Base-by-base conservation (phyloP, 345 rosid species). In the Syzygium grande region DNA sequence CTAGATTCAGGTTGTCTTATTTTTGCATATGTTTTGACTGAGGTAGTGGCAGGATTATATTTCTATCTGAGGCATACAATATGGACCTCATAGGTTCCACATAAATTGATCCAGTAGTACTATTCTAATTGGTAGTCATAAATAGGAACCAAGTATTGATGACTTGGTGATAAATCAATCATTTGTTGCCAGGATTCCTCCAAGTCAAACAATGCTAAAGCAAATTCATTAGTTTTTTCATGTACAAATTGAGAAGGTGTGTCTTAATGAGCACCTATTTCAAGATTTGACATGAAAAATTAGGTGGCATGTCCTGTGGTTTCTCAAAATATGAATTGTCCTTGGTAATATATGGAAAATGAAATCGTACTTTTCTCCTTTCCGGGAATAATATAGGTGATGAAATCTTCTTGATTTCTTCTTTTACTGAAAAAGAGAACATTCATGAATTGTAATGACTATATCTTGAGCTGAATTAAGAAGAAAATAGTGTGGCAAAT, bases 1-100 rank as follows among this genome's bases (percentile, higher is more conserved):
- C 88, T 97, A 86, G 98, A 95, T 90, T 95, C 98, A 93, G 99
- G 98, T 97, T 87, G 51, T 87, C 88, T 63, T 78, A 22, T 63
- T 53, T 85, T 13, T 43, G 84, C 61, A 52, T 85, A 41, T 55
- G 55, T 53, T 86, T 68, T 68, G 79, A 68, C 79, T 17, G 46
- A 34, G 25, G 0, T 34, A 68, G 79, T 4, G 79, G 13, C 5
- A 7, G 46, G 55, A 8, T 21, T 19, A 63, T 86, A 61, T 86
- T 46, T 51, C 16, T 86, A 58, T 23, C 79, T 68, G 79, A 68
- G 0, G 10, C 46, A 68, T 34, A 23, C 4, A 1, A 34, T 30
- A 34, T 34, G 79, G 46, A 68, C 79, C 21, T 68, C 21, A 12
- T 34, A 68, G 59, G 84, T 78, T 78, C 51, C 51, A 13, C 63